Base-by-base conservation (phyloP, 106 monocot genomes). In the Allium cepa region DNA sequence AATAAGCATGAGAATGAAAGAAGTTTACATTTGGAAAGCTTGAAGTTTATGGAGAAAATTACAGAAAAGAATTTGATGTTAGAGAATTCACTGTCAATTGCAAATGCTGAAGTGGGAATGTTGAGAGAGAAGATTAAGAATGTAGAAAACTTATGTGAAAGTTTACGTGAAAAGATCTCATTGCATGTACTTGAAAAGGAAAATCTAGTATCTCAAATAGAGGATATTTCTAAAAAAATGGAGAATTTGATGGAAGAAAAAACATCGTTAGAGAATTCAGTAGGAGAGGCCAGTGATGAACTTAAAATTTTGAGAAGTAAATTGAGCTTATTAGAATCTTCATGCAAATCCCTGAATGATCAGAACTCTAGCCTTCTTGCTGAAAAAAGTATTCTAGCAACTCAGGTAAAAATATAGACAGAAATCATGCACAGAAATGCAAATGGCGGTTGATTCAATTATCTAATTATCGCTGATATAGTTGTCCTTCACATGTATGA, bases 251-350 rank as follows among this genome's bases (percentile, higher is more conserved):
- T 73, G 10, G 75, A 66, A 64, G 79, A 79, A 63, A 99, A 87
- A 67, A 72, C 58, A 9, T 69, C 79, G 13, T 67, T 90, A 45
- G 90, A 93, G 66, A 87, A 73, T 64, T 90, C 87, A 28, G 45
- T 99, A 10, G 83, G 71, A 50, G 99, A 87, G 69, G 71, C 75
- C 16, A 79, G 83, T 71, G 59, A 56, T 53, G 90, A 93, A 69
- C 72, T 99, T 57, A 84, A 87, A 70, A 73, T 62, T 50, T 77
- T 87, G 77, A 79, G 79, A 72, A 75, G 53, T 63, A 82, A 78
- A 56, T 53, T 90, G 78, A 87, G 83, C 69, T 64, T 47, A 27
- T 64, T 85, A 47, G 89, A 87, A 67, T 83, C 82, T 57, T 85
- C 79, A 11, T 83, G 69, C 67, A 75, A 72, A 46, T 66, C 81